Evolutionary conservation across 371 early-diverging fungal genomes (phyloP).

Genomic region (Mucor racemosus): DNA sequence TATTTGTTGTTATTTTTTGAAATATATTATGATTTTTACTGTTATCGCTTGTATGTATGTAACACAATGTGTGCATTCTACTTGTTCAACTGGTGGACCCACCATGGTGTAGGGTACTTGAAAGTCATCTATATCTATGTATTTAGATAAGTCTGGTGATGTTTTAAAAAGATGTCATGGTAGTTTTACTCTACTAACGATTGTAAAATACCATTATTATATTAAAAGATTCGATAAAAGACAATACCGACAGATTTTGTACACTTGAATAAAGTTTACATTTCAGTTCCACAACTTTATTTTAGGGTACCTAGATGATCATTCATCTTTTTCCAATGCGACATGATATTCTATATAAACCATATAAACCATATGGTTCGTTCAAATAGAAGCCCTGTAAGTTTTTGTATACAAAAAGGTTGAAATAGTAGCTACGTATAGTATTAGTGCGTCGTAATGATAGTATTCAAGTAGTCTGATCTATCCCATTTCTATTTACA

Average conservation of each 20-base stretch:
- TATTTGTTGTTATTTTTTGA: not conserved
- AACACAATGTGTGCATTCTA: not conserved
- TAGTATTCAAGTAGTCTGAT: too few relatives aligned
- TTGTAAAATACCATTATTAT: not conserved
- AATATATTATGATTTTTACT: constrained; percentile 7
- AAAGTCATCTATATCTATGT: not conserved
- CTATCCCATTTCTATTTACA: too few relatives aligned
- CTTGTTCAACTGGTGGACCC: not conserved
- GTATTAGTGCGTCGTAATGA: too few relatives aligned
- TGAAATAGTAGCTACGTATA: too few relatives aligned
- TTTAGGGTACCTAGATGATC: not conserved
- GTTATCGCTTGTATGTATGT: not conserved
- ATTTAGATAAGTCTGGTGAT: not conserved
- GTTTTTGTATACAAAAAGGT: too few relatives aligned
- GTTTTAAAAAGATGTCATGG: not conserved
- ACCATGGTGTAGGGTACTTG: not conserved
- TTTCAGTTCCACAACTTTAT: not conserved
- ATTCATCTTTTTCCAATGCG: not conserved
- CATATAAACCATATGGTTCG: not conserved
- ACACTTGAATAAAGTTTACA: not conserved
- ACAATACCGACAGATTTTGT: not conserved
- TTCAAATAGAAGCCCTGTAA: too few relatives aligned
- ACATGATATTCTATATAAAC: not conserved
- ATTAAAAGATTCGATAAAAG: not conserved
- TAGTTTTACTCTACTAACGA: not conserved